Evolutionary conservation across 257 asterid species (phyloP), one percentile per base, ranked within the genome.

Genomic region (Solanum chaucha): DNA sequence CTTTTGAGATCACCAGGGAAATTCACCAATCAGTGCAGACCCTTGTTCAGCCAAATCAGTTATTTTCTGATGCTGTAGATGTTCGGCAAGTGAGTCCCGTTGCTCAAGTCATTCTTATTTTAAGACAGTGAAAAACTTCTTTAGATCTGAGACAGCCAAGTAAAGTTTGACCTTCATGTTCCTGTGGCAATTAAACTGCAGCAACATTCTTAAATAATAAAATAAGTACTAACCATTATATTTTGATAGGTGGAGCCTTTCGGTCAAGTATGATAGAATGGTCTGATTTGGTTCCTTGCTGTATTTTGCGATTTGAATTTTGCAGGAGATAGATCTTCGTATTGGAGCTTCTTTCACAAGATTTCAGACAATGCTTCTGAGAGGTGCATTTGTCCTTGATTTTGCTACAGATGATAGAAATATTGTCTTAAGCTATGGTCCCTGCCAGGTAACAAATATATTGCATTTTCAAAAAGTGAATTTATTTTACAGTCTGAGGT

Each of bases 331-430:
- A 88, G 99, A 97, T 92, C 98, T 97, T 82, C 94, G 99, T 30
- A 97, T 97, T 3, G 99, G 99, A 61, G 99, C 99, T 87, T 95
- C 99, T 88, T 97, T 97, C 93, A 96, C 99, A 81, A 94, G 99
- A 88, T 97, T 97, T 88, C 99, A 97, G 90, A 97, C 99, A 34
- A 93, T 97, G 96, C 93, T 97, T 87, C 89, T 97, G 93, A 95
- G 89, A 91, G 95, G 95, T 93, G 97, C 98, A 87, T 97, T 95
- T 91, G 88, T 94, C 86, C 91, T 97, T 64, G 98, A 97, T 90
- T 86, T 93, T 85, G 88, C 91, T 86, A 68, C 95, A 10, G 98
- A 93, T 64, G 97, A 94, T 84, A 91, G 90, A 87, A 97, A 93
- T 90, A 68, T 97, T 88, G 82, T 97, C 88, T 88, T 97, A 82